Evolutionary conservation across 768 basidiomycete genomes (phyloP).

Genomic region (Boletus huronensis): DNA sequence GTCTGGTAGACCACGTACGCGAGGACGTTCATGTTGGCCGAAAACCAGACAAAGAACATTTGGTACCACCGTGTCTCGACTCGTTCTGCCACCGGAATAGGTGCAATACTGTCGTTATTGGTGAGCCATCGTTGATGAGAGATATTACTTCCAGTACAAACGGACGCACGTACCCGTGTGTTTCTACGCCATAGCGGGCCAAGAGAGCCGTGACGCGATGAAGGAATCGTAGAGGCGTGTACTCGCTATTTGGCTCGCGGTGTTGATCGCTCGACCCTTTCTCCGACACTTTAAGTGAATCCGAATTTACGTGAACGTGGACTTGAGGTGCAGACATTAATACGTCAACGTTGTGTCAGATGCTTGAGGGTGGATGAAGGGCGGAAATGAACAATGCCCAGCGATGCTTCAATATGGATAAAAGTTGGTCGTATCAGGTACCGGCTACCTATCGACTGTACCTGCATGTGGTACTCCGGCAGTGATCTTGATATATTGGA

Average conservation of each 20-base stretch:
- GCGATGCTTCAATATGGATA: background rate
- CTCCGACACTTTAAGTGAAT: background rate
- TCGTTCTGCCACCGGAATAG: conserved; percentile 35
- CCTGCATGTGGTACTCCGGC: no score
- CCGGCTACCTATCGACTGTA: no score
- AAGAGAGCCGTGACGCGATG: conserved; percentile 28
- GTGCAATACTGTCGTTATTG: conserved; percentile 34
- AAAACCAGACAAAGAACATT: no score
- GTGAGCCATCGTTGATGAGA: background rate
- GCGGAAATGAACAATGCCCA: background rate
- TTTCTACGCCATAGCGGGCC: conserved; percentile 38
- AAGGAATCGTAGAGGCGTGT: conserved; percentile 13
- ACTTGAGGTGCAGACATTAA: no score
- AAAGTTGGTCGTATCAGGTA: background rate
- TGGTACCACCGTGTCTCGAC: conserved; percentile 38
- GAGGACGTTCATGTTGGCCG: no score
- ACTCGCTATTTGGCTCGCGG: background rate
- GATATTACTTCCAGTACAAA: background rate
- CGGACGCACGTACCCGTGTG: conserved; percentile 35
- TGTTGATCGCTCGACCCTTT: background rate
- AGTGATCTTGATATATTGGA: no score
- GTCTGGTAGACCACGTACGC: no score
- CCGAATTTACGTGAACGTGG: background rate
- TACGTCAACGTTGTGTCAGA: no score
- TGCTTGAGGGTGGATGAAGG: background rate